A percentile compares a stretch with the other conserved stretches of the same genome.
These are phyloP conservation scores for Canavalia gladiata DNA, from an alignment of 306 rosid species.

Conservation along the genomic window DNA sequence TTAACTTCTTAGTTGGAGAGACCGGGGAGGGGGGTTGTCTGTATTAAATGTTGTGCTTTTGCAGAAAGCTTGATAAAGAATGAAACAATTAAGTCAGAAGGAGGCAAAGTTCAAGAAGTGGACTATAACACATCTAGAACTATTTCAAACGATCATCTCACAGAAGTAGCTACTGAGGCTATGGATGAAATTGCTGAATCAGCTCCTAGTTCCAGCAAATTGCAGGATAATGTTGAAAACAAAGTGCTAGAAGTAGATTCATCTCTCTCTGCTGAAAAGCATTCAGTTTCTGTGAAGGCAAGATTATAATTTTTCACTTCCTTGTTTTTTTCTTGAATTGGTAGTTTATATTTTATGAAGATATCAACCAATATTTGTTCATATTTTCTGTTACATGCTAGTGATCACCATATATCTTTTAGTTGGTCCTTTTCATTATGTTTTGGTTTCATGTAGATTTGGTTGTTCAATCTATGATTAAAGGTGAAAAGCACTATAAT, in stretches of 20 bases:
- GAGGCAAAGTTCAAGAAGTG: constrained; percentile 53
- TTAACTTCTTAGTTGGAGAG: constrained; percentile 20
- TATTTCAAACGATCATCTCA: constrained; percentile 50
- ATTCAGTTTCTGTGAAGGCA: constrained; percentile 78
- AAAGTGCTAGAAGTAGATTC: constrained; percentile 59
- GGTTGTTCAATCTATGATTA: constrained; percentile 13
- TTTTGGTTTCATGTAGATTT: constrained; percentile 5
- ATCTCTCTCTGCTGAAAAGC: constrained; percentile 55
- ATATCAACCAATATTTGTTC: constrained; percentile 19
- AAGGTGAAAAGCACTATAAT: constrained; percentile 5
- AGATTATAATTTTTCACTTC: constrained; percentile 44
- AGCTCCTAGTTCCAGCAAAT: constrained; percentile 46
- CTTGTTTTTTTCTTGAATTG: constrained; percentile 19
- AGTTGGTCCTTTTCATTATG: constrained; percentile 11
- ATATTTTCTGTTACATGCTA: constrained; percentile 14
- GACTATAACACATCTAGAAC: constrained; percentile 51
- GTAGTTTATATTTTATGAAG: constrained; percentile 35
- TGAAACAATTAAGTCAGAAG: constrained; percentile 51
- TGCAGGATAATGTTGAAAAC: constrained; percentile 46
- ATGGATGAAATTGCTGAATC: constrained; percentile 54
- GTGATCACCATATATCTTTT: constrained; percentile 18
- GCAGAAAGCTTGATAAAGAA: constrained; percentile 54
- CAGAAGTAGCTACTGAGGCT: constrained; percentile 50
- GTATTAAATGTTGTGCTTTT: constrained; percentile 37
- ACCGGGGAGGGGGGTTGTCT: not conserved